Conservation (phyloP, 2,329 filamentous ascomycete genomes). For the Trichophyton schoenleinii region DNA sequence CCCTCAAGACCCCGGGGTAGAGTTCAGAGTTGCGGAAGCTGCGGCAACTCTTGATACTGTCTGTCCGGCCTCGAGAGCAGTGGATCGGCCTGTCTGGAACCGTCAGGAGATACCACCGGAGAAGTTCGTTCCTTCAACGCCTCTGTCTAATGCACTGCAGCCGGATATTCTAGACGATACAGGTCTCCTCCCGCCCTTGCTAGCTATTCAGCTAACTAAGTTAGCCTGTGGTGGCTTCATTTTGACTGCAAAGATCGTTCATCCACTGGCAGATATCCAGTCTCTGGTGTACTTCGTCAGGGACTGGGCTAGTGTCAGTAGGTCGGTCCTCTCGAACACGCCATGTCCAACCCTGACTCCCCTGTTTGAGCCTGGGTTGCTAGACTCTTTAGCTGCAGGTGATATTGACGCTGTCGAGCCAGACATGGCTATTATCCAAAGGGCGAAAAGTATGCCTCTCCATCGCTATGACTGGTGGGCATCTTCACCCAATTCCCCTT, state of each 20-base stretch:
- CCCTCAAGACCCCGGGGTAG: neutral
- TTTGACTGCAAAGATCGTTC: slow-evolving; percentile 32
- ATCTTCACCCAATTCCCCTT: neutral
- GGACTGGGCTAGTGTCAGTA: slow-evolving; percentile 26
- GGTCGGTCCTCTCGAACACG: slow-evolving; percentile 3
- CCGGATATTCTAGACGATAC: slow-evolving; percentile 17
- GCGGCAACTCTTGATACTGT: neutral
- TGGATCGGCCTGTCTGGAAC: neutral
- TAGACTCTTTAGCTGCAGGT: neutral
- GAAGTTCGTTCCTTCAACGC: neutral
- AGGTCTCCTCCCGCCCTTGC: slow-evolving; percentile 17
- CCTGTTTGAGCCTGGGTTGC: neutral
- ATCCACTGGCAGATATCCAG: slow-evolving; percentile 36
- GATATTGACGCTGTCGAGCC: neutral
- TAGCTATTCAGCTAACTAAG: slow-evolving; percentile 30
- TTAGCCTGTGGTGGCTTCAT: slow-evolving; percentile 34
- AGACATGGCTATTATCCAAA: neutral
- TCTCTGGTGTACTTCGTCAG: slow-evolving; percentile 34
- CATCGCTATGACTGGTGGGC: slow-evolving; percentile 2
- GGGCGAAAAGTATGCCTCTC: neutral
- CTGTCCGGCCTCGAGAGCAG: neutral
- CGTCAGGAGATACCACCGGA: neutral
- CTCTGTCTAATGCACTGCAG: neutral
- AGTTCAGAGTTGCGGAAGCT: neutral
- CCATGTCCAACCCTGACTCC: slow-evolving; percentile 31